A percentile compares a stretch with the other conserved stretches of the same genome.
These are phyloP conservation scores for Biscogniauxia sp. DNA, from an alignment of 2,329 filamentous ascomycete species.

Conservation along the genomic window DNA sequence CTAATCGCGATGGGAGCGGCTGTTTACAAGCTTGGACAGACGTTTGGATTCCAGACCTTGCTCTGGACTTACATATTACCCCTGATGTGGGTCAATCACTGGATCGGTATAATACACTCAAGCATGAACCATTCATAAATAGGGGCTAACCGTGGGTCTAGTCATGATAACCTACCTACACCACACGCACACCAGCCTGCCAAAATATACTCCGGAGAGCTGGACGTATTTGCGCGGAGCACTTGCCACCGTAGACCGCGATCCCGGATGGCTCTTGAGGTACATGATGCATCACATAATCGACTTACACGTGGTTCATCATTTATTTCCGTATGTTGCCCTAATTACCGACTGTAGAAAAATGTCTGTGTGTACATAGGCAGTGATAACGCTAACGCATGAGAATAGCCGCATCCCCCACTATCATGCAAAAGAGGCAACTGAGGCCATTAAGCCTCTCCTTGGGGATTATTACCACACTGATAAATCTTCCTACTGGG, in stretches of 20 bases:
- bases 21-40: conserved; percentile 50
- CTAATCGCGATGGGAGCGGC: conserved; percentile 45
- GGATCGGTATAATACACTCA: conserved; percentile 52
- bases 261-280: conserved; percentile 59
- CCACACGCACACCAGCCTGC: conserved; percentile 51
- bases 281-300: conserved; percentile 66
- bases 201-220: conserved; percentile 51
- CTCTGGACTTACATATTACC: conserved; percentile 60
- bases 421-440: conserved; percentile 60
- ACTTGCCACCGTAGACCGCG: conserved; percentile 59
- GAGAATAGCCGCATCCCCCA: conserved; percentile 50
- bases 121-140: background rate
- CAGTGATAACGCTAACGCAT: conserved; percentile 6
- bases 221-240: conserved; percentile 64
- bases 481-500: conserved; percentile 43
- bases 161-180: conserved; percentile 76
- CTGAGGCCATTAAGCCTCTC: conserved; percentile 53
- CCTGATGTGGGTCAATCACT: conserved; percentile 69
- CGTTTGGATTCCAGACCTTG: conserved; percentile 53
- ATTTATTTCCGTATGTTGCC: conserved; percentile 53
- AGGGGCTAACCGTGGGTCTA: conserved; percentile 24
- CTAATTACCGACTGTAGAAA: background rate
- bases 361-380: conserved; percentile 1
- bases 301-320: conserved; percentile 62
- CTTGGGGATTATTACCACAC: conserved; percentile 53